Evolutionary conservation across 148 eudicot species (phyloP).

Genomic region (Polygonum aviculare): DNA sequence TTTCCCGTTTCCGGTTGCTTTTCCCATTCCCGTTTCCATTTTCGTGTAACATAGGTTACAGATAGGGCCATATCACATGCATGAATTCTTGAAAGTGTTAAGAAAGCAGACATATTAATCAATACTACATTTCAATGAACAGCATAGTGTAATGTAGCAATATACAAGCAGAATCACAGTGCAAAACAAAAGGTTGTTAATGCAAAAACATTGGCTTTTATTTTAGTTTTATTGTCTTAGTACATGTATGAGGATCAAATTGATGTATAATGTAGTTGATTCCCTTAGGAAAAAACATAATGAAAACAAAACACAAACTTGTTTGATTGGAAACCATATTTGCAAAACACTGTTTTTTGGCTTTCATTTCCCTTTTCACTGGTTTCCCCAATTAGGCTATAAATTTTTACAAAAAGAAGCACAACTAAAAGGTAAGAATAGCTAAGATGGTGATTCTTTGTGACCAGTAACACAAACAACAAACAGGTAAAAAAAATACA

Average conservation of each 20-base stretch:
- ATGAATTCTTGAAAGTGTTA: not conserved
- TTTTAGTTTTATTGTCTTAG: not conserved
- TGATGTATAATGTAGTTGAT: not conserved
- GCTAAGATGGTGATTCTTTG: not conserved
- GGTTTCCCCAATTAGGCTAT: not conserved
- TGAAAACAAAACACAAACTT: not conserved
- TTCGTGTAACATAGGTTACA: too few relatives aligned
- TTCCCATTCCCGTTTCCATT: too few relatives aligned
- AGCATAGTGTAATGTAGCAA: not conserved
- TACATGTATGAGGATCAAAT: not conserved
- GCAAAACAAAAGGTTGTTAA: not conserved
- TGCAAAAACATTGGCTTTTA: not conserved
- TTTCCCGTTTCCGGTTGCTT: too few relatives aligned
- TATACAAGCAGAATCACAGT: not conserved
- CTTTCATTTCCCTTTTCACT: not conserved
- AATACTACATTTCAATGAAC: not conserved
- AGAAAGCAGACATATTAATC: not conserved
- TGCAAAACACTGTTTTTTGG: not conserved
- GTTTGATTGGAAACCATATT: conserved; percentile 4
- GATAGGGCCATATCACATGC: not conserved
- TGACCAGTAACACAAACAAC: not conserved
- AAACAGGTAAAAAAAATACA: not conserved
- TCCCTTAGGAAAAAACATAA: not conserved
- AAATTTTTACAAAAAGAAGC: not conserved
- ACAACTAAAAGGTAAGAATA: not conserved